Base-by-base conservation (phyloP, 306 rosid species). In the Pterocarpus macrocarpus region DNA sequence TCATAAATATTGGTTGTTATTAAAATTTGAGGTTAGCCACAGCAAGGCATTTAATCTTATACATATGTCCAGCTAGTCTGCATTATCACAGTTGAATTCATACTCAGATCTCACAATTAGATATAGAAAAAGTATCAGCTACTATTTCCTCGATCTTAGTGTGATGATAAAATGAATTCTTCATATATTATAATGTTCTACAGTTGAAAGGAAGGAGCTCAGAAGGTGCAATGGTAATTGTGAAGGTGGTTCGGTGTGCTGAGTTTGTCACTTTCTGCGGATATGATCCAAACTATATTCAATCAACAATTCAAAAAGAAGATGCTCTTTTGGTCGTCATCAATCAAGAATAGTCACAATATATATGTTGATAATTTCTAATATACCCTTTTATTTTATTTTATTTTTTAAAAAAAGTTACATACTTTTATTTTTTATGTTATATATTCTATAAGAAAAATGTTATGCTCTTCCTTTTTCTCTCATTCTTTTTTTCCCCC, bases 181-280 rank as follows among this genome's bases (percentile, higher is more conserved):
- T 43, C 47, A 7, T 43, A 5, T 71, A 36, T 7, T 28, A 36
- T 22, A 17, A 73, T 56, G 69, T 43, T 43, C 16, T 53, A 47
- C 12, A 52, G 73, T 63, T 35, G 34, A 74, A 39, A 73, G 81
- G 88, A 85, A 85, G 84, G 75, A 73, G 71, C 81, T 15, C 5
- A 57, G 88, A 12, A 81, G 52, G 70, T 82, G 81, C 71, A 4
- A 6, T 34, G 64, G 44, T 22, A 22, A 33, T 7, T 50, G 62
- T 17, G 9, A 22, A 55, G 63, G 36, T 61, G 61, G 83, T 62
- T 39, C 57, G 77, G 81, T 69, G 66, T 52, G 79, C 52, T 44
- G 16, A 34, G 10, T 45, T 56, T 82, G 84, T 79, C 73, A 74
- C 67, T 66, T 50, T 73, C 45, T 1, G 11, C 0, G 7, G 15